Evolutionary conservation across 805 yeast genomes (phyloP).

Genomic region (Candida methanosorbosa): DNA sequence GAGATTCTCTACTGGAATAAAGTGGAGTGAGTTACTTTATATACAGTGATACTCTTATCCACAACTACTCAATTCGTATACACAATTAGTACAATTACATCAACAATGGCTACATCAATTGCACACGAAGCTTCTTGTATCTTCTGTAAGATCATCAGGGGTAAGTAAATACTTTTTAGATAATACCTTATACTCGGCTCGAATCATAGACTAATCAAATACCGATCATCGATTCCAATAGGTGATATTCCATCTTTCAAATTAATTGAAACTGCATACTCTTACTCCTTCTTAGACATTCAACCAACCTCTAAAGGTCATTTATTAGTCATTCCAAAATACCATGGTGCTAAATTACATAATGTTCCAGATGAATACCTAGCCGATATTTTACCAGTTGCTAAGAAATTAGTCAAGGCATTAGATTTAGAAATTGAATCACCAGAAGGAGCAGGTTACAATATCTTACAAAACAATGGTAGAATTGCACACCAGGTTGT

Average conservation of each 20-base stretch:
- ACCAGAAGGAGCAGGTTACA: slow-evolving; percentile 69
- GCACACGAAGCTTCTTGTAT: slow-evolving; percentile 58
- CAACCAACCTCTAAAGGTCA: slow-evolving; percentile 91
- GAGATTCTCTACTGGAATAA: no score
- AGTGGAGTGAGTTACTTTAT: no score
- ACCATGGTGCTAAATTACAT: slow-evolving; percentile 90
- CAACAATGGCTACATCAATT: no score
- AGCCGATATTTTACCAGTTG: slow-evolving; percentile 78
- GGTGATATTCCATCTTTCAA: slow-evolving; percentile 95
- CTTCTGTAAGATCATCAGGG: slow-evolving; percentile 90
- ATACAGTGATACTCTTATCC: no score
- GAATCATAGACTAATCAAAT: no score
- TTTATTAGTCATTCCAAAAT: slow-evolving; percentile 82
- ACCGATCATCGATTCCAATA: slow-evolving; percentile 9
- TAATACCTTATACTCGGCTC: no score
- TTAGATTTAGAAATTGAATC: slow-evolving; percentile 57
- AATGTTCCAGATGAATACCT: slow-evolving; percentile 87
- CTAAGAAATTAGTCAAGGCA: slow-evolving; percentile 75
- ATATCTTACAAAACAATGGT: slow-evolving; percentile 88
- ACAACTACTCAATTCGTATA: no score
- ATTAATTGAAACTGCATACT: slow-evolving; percentile 72
- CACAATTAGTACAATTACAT: no score
- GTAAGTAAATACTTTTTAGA: slow-evolving; percentile 26
- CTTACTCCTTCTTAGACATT: slow-evolving; percentile 85
- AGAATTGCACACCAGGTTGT: slow-evolving; percentile 92